These are phyloP conservation scores for Amaranthus tricolor DNA, from an alignment of 179 eudicot genomes.

Conservation along the genomic window DNA sequence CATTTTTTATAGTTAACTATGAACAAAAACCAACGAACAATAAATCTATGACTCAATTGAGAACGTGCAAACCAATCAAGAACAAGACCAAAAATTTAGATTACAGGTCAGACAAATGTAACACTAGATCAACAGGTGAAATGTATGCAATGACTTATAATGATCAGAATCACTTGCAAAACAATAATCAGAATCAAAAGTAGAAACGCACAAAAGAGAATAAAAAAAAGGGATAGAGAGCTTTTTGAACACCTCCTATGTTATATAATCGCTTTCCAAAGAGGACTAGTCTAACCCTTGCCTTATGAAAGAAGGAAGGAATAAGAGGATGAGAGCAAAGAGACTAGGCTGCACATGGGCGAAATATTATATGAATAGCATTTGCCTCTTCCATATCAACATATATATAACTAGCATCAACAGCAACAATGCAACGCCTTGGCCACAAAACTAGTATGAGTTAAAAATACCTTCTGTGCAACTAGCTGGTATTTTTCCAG, in stretches of 20 bases:
- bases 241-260: no score
- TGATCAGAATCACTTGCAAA: not conserved
- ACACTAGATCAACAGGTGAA: not conserved
- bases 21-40: not conserved
- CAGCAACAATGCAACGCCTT: not conserved
- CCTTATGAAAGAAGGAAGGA: no score
- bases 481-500: conserved; percentile 79
- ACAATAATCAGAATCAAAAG: no score
- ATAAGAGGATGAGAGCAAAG: no score
- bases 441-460: not conserved
- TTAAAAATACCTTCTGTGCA: conserved; percentile 56
- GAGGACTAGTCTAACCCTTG: no score
- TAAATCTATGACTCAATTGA: not conserved
- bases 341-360: no score
- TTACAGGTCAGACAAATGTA: not conserved
- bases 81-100: not conserved
- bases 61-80: not conserved
- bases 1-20: no score
- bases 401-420: not conserved
- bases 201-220: no score
- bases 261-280: no score
- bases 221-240: no score
- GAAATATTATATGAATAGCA: not conserved
- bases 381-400: not conserved
- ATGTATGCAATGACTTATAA: not conserved